Base-by-base conservation (phyloP, 1,139 yeast species). In the Blastobotrys ciferrii region DNA sequence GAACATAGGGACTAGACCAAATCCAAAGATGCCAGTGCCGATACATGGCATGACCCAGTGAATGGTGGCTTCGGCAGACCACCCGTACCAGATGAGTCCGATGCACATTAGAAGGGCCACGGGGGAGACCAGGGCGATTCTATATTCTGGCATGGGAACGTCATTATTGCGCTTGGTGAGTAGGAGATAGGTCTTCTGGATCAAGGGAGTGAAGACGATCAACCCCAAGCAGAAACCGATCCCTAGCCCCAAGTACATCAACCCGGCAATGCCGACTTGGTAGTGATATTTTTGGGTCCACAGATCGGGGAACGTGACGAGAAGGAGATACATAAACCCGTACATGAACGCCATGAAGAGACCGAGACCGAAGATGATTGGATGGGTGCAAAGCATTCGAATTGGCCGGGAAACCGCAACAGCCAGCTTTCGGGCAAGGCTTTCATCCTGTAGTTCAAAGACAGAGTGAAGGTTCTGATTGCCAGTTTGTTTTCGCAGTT, bases 301-400 rank as follows among this genome's bases (percentile, higher is more conserved):
- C 25, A 80, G 77, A 1, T 66, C 51, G 2, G 86, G 85, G 63
- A 78, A 81, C 1, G 82, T 74, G 19, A 78, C 81, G 47, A 81
- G 71, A 74, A 81, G 69, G 48, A 81, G 68, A 59, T 81, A 81
- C 75, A 80, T 72, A 67, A 81, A 78, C 2, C 85, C 87, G 57
- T 80, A 81, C 2, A 74, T 74, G 56, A 81, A 79, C 1, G 86
- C 86, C 82, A 81, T 76, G 62, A 75, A 80, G 2, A 74, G 63
- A 11, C 85, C 85, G 23, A 81, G 66, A 0, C 84, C 83, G 30
- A 79, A 65, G 13, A 82, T 80, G 75, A 82, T 80, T 2, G 87
- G 87, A 59, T 83, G 81, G 28, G 77, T 71, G 33, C 70, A 60
- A 23, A 82, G 67, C 54, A 82, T 66, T 39, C 66, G 68, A 15